phyloP scores from a whole-genome alignment of 345 rosid genomes.

The Salix exigua region DNA sequence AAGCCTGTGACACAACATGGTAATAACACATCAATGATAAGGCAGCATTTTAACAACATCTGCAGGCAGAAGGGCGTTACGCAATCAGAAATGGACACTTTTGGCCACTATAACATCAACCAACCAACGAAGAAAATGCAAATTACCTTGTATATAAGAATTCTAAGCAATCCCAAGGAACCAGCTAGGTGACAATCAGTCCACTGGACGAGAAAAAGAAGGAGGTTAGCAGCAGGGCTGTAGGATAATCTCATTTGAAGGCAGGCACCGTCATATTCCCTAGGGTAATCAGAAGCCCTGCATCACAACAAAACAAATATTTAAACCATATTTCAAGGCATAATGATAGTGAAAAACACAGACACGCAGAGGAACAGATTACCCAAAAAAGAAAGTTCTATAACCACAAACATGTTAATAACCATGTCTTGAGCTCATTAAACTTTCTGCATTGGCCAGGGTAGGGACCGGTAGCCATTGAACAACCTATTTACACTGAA shows the following conservation, averaged over 20 bases:
- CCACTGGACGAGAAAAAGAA: conserved; percentile 95
- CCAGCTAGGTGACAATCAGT: conserved; percentile 88
- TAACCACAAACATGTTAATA: neutral
- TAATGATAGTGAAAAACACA: neutral
- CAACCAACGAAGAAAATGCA: neutral
- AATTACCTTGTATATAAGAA: conserved; percentile 78
- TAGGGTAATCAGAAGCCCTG: conserved; percentile 92
- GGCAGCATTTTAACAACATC: neutral
- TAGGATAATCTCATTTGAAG: conserved; percentile 94
- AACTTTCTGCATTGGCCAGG: neutral
- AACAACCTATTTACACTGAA: neutral
- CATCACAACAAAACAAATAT: neutral
- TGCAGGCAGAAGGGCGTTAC: neutral
- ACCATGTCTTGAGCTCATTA: neutral
- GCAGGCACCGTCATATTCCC: conserved; percentile 78
- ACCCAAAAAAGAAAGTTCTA: neutral
- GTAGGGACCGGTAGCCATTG: neutral
- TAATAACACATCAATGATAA: neutral
- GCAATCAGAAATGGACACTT: neutral
- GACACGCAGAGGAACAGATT: neutral
- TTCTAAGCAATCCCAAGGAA: conserved; percentile 80
- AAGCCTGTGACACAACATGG: conserved; percentile 47
- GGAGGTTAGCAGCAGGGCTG: conserved; percentile 81
- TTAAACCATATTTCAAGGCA: neutral
- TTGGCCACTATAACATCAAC: neutral